Conservation (phyloP, 352 stramenopile genomes). For the Phytophthora boehmeriae region DNA sequence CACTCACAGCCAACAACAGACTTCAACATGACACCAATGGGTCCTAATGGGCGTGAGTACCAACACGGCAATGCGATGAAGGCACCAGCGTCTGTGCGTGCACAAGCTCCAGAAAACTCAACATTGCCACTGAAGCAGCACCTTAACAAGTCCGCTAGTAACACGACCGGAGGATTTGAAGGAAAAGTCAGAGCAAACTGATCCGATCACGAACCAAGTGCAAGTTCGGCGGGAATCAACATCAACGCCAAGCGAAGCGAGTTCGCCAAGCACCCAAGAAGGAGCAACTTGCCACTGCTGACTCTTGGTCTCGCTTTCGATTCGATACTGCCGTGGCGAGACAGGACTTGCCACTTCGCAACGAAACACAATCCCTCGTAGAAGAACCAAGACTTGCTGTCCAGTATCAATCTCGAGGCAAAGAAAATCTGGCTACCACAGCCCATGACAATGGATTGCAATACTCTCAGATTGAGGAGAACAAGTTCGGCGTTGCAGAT, state of each 20-base stretch:
- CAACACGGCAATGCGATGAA: not conserved
- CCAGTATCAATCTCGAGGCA: not conserved
- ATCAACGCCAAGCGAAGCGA: constrained; percentile 12
- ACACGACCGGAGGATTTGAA: not conserved
- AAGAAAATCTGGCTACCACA: not conserved
- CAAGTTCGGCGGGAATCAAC: constrained; percentile 6
- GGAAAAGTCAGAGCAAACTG: not conserved
- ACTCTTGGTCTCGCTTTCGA: constrained; percentile 24
- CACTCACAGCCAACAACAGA: constrained; percentile 5
- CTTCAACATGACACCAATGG: not conserved
- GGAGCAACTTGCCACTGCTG: constrained; percentile 1
- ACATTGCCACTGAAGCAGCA: not conserved
- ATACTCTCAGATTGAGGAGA: not conserved
- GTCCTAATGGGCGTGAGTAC: not conserved
- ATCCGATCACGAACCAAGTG: constrained; percentile 11
- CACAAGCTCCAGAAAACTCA: not conserved
- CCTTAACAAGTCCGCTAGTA: not conserved
- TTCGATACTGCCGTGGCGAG: constrained; percentile 1
- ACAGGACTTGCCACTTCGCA: not conserved
- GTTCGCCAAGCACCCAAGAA: constrained; percentile 6
- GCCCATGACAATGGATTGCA: not conserved
- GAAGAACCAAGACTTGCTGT: not conserved
- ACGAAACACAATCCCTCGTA: not conserved
- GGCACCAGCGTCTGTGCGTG: not conserved
- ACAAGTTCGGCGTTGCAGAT: not conserved